Base-by-base conservation (phyloP, 768 basidiomycete species). In the Xerocomus potaroensis region DNA sequence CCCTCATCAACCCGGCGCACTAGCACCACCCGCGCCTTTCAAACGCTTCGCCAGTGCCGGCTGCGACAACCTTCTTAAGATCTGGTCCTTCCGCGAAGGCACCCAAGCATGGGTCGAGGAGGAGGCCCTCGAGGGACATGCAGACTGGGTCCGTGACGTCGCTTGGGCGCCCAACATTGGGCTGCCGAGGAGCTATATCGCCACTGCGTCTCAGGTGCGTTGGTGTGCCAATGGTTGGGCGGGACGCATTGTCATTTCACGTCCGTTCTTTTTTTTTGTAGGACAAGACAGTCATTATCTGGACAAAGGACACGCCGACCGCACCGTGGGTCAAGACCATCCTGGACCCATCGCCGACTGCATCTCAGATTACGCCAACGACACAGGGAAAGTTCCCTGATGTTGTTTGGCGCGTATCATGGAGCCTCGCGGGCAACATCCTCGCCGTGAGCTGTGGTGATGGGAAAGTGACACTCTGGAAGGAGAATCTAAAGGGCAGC, bases 161-260 rank as follows among this genome's bases (percentile, higher is more conserved):
- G 91, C 95, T 0, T 98, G 94, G 93, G 94, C 94, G 1, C 95
- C 96, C 0, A 96, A 91, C 56, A 94, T 97, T 52, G 96, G 96
- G 0, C 75, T 98, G 14, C 91, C 95, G 0, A 79, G 92, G 51
- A 87, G 84, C 61, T 97, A 97, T 68, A 91, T 99, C 51, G 96
- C 96, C 6, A 94, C 93, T 2, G 92, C 92, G 0, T 93, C 91
- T 0, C 94, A 97, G 72, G 81, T 82, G 42, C 39, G 75, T 59
- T 6, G n/a, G n/a, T n/a, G n/a, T n/a, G n/a, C n/a, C n/a, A n/a
- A n/a, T n/a, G n/a, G n/a, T 7, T 30, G 12, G 22, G 5, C 21
- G 26, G 5, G 12, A 38, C 30, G 3, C 5, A 16, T n/a, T 21
- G 32, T 7, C 1, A 42, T 31, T 14, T 10, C 10, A 27, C n/a